phyloP scores from a whole-genome alignment of 495 filamentous ascomycete genomes.

The Penicillium ochrochloron region DNA sequence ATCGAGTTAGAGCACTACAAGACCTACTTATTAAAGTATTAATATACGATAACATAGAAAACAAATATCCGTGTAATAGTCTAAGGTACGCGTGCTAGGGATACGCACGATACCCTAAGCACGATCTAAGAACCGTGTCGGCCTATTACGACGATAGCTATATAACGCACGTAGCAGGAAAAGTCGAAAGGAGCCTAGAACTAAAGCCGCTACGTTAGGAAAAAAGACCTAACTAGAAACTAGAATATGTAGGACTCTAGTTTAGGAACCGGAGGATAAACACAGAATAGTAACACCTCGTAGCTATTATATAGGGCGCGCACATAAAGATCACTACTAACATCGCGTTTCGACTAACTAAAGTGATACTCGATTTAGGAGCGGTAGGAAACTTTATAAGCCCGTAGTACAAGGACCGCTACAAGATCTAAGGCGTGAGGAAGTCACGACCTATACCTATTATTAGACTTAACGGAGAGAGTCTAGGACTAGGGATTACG shows the following conservation, averaged over 20 bases:
- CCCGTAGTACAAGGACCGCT: background rate
- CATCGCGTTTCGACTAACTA: background rate
- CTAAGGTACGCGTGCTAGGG: background rate
- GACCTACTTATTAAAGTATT: too few species aligned
- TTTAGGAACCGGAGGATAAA: constrained; percentile 2
- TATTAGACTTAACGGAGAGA: background rate
- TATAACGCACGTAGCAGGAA: background rate
- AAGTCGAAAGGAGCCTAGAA: background rate
- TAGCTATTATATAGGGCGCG: background rate
- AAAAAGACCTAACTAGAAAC: constrained; percentile 4
- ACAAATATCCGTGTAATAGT: too few species aligned
- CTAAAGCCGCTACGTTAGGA: constrained; percentile 1
- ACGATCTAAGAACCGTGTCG: background rate
- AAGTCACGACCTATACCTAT: background rate
- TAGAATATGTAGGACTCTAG: constrained; percentile 1
- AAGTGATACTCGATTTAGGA: constrained; percentile 8
- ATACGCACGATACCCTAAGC: background rate
- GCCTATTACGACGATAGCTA: background rate
- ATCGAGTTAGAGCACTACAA: too few species aligned
- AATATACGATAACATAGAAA: too few species aligned
- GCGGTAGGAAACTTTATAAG: constrained; percentile 6
- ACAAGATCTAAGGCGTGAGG: background rate
- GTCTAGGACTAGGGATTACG: background rate
- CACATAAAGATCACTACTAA: background rate
- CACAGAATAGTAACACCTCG: background rate